Percentiles rank a stretch among this genome's conserved stretches.
Evolutionary conservation across 2,329 filamentous ascomycete species (phyloP).

Genomic region (Ascochyta clinopodiicola): DNA sequence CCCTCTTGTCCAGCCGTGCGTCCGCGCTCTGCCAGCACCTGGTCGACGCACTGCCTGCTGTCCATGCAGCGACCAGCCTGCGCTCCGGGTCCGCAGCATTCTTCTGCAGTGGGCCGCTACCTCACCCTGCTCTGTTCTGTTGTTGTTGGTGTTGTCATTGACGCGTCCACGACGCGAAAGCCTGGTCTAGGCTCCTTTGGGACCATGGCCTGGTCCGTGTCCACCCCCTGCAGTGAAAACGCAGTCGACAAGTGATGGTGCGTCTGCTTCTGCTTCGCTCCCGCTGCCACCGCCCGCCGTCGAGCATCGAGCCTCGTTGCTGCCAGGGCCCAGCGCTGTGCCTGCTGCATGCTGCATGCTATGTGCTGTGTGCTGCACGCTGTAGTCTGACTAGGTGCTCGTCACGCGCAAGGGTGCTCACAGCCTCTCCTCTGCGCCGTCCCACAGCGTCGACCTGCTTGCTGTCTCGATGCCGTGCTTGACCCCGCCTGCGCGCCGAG

Average conservation of each 20-base stretch:
- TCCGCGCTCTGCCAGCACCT: slow-evolving; percentile 1
- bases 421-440: background rate
- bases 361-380: too few species aligned
- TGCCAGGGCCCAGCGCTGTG: slow-evolving; percentile 15
- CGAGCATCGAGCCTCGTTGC: slow-evolving; percentile 10
- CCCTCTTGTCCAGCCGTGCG: background rate
- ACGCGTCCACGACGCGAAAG: slow-evolving; percentile 13
- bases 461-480: slow-evolving; percentile 5
- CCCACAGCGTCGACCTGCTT: background rate
- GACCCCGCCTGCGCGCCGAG: slow-evolving; percentile 26
- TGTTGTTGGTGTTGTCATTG: background rate
- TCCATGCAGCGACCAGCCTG: slow-evolving; percentile 4
- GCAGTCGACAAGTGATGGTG: background rate
- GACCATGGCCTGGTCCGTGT: background rate
- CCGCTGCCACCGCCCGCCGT: background rate
- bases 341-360: background rate
- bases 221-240: background rate
- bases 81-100: slow-evolving; percentile 3
- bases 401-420: background rate
- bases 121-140: background rate
- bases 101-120: background rate
- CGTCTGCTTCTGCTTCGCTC: background rate
- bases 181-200: background rate
- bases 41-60: background rate
- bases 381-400: too few species aligned